Conservation (phyloP, 495 filamentous ascomycete genomes). For the Trichoderma gamsii region DNA sequence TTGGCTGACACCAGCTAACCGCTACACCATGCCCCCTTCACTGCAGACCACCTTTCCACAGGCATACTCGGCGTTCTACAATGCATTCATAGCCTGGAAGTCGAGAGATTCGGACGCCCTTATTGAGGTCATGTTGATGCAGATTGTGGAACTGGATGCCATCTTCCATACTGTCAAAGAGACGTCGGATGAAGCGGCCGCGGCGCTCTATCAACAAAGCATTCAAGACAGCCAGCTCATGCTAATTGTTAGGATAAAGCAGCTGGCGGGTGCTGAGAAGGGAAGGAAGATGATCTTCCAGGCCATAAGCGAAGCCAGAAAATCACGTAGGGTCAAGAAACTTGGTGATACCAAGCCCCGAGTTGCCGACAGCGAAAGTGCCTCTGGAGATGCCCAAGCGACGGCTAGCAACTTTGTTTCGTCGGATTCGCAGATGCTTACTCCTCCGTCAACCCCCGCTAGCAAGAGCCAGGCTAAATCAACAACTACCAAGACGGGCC, state of each 20-base stretch:
- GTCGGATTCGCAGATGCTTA: conserved; percentile 30
- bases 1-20: conserved; percentile 45
- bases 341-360: conserved; percentile 67
- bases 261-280: conserved; percentile 73
- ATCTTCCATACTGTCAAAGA: conserved; percentile 97
- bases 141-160: conserved; percentile 89
- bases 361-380: conserved; percentile 41
- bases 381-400: conserved; percentile 24
- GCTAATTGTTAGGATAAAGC: conserved; percentile 81
- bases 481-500: conserved; percentile 32
- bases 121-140: conserved; percentile 90
- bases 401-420: conserved; percentile 24
- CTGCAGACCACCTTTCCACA: conserved; percentile 57
- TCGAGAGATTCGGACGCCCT: conserved; percentile 81
- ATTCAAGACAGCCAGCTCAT: conserved; percentile 91
- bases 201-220: conserved; percentile 84
- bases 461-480: conserved; percentile 22
- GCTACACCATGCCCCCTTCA: conserved; percentile 52
- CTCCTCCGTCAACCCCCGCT: conserved; percentile 37
- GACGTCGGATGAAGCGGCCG: conserved; percentile 74
- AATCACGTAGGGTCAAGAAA: conserved; percentile 53
- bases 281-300: conserved; percentile 77
- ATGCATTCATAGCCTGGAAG: conserved; percentile 94
- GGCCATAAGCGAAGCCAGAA: conserved; percentile 74
- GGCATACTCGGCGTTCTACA: conserved; percentile 75